A percentile compares a stretch with the other conserved stretches of the same genome.
These are phyloP conservation scores for Tylopilus rubrobrunneus DNA, from an alignment of 768 basidiomycete genomes.

Conservation along the genomic window DNA sequence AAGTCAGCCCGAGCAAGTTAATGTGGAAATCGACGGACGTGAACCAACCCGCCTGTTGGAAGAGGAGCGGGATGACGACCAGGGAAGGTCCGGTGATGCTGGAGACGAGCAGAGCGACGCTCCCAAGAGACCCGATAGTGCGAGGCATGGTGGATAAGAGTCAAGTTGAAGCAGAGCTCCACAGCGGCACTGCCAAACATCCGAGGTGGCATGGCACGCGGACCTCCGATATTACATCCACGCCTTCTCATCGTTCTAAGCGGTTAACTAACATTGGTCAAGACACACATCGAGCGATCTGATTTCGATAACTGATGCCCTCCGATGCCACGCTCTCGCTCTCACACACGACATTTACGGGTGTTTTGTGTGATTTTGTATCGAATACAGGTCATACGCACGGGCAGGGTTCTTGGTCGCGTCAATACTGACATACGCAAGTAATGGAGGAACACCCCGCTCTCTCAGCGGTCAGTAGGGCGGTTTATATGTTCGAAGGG, in stretches of 20 bases:
- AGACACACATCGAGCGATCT: too few relatives aligned
- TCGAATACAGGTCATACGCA: conserved; percentile 21
- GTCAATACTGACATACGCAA: conserved; percentile 20
- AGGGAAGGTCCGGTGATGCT: conserved; percentile 23
- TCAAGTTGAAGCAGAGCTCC: background rate
- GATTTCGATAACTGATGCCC: too few relatives aligned
- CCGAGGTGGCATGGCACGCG: too few relatives aligned
- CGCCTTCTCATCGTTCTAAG: too few relatives aligned
- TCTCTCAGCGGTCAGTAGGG: background rate
- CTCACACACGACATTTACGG: background rate
- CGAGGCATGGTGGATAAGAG: conserved; percentile 13
- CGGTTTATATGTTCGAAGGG: conserved; percentile 74
- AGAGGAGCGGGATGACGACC: conserved; percentile 20
- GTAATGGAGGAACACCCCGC: conserved; percentile 17
- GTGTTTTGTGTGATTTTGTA: conserved; percentile 9
- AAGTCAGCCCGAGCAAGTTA: background rate
- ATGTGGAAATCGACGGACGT: conserved; percentile 12
- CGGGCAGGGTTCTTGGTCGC: background rate
- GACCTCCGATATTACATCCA: too few relatives aligned
- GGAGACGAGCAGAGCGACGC: conserved; percentile 25
- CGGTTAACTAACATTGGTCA: too few relatives aligned
- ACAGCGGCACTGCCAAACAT: too few relatives aligned
- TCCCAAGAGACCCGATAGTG: conserved; percentile 21
- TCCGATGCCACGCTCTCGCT: background rate
- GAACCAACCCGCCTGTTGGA: conserved; percentile 26